phyloP scores from a whole-genome alignment of 352 stramenopile genomes.

The Phytophthora fragariae region DNA sequence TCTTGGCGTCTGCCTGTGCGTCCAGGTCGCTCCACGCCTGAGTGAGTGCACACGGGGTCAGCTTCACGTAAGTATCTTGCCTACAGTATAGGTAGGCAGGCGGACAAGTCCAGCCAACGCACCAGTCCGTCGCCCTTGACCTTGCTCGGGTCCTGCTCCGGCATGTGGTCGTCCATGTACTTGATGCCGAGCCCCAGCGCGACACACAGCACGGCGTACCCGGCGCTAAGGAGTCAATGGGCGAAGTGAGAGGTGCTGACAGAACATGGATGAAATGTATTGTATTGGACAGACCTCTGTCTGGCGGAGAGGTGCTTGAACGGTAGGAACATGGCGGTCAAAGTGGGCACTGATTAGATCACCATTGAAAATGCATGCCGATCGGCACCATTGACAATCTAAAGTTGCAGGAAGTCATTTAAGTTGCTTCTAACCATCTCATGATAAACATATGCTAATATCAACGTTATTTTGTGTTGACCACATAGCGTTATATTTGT shows the following conservation, averaged over 20 bases:
- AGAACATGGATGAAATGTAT: neutral
- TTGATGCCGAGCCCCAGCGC: slow-evolving; percentile 70
- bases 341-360: too few species aligned
- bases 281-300: slow-evolving; percentile 52
- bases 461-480: too few species aligned
- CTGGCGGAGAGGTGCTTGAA: slow-evolving; percentile 69
- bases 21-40: slow-evolving; percentile 80
- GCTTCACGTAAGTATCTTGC: slow-evolving; percentile 6
- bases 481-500: too few species aligned
- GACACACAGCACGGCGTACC: slow-evolving; percentile 70
- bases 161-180: slow-evolving; percentile 73
- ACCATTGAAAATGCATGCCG: too few species aligned
- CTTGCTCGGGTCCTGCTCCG: slow-evolving; percentile 44
- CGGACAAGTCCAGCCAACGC: slow-evolving; percentile 13
- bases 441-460: too few species aligned
- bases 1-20: slow-evolving; percentile 30
- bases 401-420: too few species aligned
- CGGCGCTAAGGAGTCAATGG: slow-evolving; percentile 42
- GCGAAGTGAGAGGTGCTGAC: neutral
- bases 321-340: slow-evolving; percentile 56
- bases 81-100: too few species aligned
- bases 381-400: too few species aligned
- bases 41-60: slow-evolving; percentile 6
- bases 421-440: too few species aligned
- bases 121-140: slow-evolving; percentile 56